phyloP scores from a whole-genome alignment of 129 eudicot genomes.

The Mikania micrantha region DNA sequence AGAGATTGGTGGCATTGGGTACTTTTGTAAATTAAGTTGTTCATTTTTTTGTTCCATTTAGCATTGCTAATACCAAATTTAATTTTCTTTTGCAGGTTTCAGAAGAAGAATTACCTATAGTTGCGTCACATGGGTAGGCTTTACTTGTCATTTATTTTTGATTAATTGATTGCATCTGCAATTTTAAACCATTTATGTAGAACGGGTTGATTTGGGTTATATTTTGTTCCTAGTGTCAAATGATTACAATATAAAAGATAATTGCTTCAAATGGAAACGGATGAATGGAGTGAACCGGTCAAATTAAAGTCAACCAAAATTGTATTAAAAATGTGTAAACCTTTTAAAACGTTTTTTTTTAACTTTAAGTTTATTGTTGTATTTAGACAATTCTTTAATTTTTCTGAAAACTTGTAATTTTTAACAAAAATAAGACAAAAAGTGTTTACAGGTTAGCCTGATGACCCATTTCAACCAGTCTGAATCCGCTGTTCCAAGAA shows the following conservation, averaged over 20 bases:
- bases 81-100: conserved; percentile 61
- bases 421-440: not conserved
- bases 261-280: not conserved
- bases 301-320: not conserved
- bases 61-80: not conserved
- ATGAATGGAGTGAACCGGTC: not conserved
- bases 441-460: not conserved
- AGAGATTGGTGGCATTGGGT: conserved; percentile 99
- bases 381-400: not conserved
- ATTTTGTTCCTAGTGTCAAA: not conserved
- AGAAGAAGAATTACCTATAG: conserved; percentile 89
- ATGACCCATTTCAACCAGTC: not conserved
- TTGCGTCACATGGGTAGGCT: conserved; percentile 88
- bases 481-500: no score
- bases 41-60: not conserved
- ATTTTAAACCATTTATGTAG: not conserved
- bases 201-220: not conserved
- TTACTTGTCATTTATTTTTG: not conserved
- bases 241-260: not conserved
- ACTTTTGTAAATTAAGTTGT: conserved; percentile 11
- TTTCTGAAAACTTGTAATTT: not conserved
- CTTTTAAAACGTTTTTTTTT: not conserved
- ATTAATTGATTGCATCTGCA: not conserved
- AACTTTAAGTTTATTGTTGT: not conserved
- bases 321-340: not conserved